Conservation (phyloP, 2,329 filamentous ascomycete genomes). For the Alternaria tenuissima region DNA sequence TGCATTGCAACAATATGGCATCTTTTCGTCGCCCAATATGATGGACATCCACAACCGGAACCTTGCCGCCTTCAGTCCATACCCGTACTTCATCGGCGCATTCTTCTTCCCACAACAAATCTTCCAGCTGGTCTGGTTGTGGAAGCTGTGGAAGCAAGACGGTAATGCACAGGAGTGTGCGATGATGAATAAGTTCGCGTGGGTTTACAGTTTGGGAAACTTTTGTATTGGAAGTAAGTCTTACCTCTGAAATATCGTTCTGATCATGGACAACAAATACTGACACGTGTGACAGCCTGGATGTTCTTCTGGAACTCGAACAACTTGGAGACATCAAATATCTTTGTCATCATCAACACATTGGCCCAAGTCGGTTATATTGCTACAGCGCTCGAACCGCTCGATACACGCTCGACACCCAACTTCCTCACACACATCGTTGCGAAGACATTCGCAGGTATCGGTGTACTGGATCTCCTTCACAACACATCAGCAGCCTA, state of each 20-base stretch:
- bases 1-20: slow-evolving; percentile 66
- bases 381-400: slow-evolving; percentile 57
- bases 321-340: slow-evolving; percentile 60
- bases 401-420: slow-evolving; percentile 60
- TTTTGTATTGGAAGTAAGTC: slow-evolving; percentile 65
- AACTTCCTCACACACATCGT: slow-evolving; percentile 67
- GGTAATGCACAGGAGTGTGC: slow-evolving; percentile 55
- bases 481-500: slow-evolving; percentile 67
- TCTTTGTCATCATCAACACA: slow-evolving; percentile 66
- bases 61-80: slow-evolving; percentile 66
- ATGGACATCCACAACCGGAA: slow-evolving; percentile 66
- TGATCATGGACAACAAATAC: background rate
- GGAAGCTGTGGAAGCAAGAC: slow-evolving; percentile 62
- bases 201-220: slow-evolving; percentile 65
- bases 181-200: slow-evolving; percentile 63
- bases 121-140: slow-evolving; percentile 66
- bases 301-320: slow-evolving; percentile 69
- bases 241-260: background rate
- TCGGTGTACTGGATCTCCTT: slow-evolving; percentile 66
- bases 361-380: slow-evolving; percentile 64
- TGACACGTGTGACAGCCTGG: slow-evolving; percentile 53
- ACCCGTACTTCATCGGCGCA: slow-evolving; percentile 66
- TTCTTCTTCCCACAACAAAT: slow-evolving; percentile 71
- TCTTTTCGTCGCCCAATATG: slow-evolving; percentile 66
- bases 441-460: slow-evolving; percentile 67